Conservation (phyloP, 208 protist species). For the Leishmania gerbilli region DNA sequence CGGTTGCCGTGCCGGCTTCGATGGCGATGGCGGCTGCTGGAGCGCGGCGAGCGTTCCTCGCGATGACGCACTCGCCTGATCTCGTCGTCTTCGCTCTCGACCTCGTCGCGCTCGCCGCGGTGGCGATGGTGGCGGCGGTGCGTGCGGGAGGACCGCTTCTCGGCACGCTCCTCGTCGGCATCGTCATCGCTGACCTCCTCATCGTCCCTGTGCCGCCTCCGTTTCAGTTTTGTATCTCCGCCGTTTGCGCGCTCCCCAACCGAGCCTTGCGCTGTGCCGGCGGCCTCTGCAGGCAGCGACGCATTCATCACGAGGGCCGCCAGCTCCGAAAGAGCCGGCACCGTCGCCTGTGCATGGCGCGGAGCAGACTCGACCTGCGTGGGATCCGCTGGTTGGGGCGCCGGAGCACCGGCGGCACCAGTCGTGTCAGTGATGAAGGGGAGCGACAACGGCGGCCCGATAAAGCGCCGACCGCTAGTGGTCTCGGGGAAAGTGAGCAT, state of each 20-base stretch:
- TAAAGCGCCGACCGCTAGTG: slow-evolving; percentile 1
- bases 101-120: slow-evolving; percentile 15
- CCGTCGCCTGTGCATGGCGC: neutral
- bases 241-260: neutral
- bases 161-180: neutral
- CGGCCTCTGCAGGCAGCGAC: slow-evolving; percentile 1
- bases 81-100: neutral
- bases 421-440: slow-evolving; percentile 23
- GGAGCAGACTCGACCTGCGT: slow-evolving; percentile 13
- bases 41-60: neutral
- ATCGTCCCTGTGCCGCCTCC: neutral
- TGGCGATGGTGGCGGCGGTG: slow-evolving; percentile 10
- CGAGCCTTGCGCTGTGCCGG: neutral
- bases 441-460: slow-evolving; percentile 4
- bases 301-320: slow-evolving; percentile 22
- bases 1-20: neutral
- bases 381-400: slow-evolving; percentile 3
- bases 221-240: neutral
- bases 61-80: neutral
- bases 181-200: neutral
- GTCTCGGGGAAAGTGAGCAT: neutral
- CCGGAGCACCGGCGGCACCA: neutral
- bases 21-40: neutral
- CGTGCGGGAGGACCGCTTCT: neutral
- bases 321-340: slow-evolving; percentile 15